phyloP scores from a whole-genome alignment of 495 filamentous ascomycete species.

The Tuber indicum region DNA sequence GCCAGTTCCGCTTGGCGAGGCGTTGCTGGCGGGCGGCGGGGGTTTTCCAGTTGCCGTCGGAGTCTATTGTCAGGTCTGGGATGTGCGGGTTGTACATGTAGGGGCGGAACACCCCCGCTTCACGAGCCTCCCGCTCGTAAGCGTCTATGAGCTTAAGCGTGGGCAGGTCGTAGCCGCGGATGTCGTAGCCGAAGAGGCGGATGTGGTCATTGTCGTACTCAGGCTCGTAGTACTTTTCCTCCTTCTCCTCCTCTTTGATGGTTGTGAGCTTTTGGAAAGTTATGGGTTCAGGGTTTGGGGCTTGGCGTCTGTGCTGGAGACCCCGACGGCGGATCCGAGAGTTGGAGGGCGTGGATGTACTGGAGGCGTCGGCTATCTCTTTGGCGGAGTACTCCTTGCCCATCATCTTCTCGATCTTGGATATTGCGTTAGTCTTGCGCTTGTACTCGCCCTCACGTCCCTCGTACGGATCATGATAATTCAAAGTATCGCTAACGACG shows the following conservation, averaged over 20 bases:
- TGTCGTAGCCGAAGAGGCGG: neutral
- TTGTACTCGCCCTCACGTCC: conserved; percentile 24
- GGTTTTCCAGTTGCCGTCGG: neutral
- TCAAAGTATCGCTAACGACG: conserved; percentile 35
- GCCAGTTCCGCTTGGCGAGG: conserved; percentile 30
- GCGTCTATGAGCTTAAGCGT: neutral
- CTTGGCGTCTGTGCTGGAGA: neutral
- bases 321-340: neutral
- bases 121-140: neutral
- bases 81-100: neutral
- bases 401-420: conserved; percentile 37
- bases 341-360: neutral
- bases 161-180: neutral
- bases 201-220: neutral
- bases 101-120: neutral
- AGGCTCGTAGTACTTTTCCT: neutral
- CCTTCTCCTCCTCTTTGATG: neutral
- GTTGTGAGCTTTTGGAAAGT: neutral
- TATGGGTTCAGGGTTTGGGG: neutral
- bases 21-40: neutral
- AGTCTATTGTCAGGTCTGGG: neutral
- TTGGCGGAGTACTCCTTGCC: conserved; percentile 15
- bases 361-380: conserved; percentile 8
- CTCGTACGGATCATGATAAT: conserved; percentile 31
- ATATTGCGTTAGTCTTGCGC: conserved; percentile 35